Evolutionary conservation across 164 flowering plant genomes (phyloP), one percentile per base, ranked within the genome.

Genomic region (Dillenia suffruticosa): DNA sequence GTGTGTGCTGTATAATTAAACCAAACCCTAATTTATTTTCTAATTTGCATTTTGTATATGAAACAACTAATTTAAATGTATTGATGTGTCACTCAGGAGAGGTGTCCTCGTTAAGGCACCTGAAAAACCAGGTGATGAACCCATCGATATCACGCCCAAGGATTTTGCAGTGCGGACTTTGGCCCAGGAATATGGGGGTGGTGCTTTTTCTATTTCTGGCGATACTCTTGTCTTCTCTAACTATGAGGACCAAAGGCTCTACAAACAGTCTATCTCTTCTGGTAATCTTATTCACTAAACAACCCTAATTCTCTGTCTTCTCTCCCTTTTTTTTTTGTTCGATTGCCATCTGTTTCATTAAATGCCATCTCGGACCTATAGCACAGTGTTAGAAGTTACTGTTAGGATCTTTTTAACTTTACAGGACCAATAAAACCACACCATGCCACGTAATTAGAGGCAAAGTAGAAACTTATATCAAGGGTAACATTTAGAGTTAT

Each of bases 121-220:
- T 1, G 89, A 81, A 47, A 77, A 74, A 58, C 56, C 62, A 13
- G 90, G 77, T 8, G 89, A 67, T 57, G 83, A 80, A 59, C 82
- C 85, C 5, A 57, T 68, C 9, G 99, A 94, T 69, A 67, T 94
- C 48, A 89, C 84, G 11, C 96, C 96, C 0, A 79, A 82, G 58
- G 96, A 82, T 16, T 89, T 74, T 74, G 72, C 78, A 1, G 96
- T 89, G 32, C 78, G 97, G 51, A 81, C 97, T 8, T 22, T 72
- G 48, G 92, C 93, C 48, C 96, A 91, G 64, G 97, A 94, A 51
- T 91, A 91, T 72, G 96, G 99, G 22, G 97, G 99, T 66, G 96
- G 94, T 44, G 91, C 92, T 1, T 94, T 94, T 64, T 46, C 64
- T 0, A 74, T 89, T 66, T 83, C 68, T 2, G 92, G 83, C 5